Evolutionary conservation across 106 monocot species (phyloP).

Genomic region (Phalaenopsis equestris): DNA sequence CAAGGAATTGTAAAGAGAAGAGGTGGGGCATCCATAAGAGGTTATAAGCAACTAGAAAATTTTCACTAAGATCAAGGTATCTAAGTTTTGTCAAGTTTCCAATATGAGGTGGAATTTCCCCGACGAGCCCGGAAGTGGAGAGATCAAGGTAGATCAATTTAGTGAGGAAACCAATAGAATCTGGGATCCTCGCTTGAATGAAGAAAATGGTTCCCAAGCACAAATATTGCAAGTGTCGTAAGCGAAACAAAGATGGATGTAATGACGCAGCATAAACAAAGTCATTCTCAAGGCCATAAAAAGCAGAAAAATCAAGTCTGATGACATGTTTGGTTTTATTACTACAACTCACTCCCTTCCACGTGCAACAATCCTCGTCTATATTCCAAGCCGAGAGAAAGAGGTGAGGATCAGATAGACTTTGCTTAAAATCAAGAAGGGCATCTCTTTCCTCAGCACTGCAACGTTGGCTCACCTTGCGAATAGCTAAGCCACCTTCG

Average conservation of each 20-base stretch:
- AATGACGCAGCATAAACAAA: not conserved
- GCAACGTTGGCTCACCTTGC: not conserved
- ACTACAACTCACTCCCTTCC: not conserved
- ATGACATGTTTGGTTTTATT: not conserved
- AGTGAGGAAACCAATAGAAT: not conserved
- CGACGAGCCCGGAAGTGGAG: no score
- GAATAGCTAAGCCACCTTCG: no score
- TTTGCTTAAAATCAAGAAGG: not conserved
- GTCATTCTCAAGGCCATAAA: not conserved
- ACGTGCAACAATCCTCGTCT: not conserved
- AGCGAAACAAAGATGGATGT: no score
- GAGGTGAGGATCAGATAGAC: not conserved
- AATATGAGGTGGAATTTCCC: no score
- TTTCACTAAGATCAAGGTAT: not conserved
- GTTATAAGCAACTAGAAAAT: not conserved
- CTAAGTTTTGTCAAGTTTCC: no score
- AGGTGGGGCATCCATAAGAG: not conserved
- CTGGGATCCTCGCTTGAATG: no score
- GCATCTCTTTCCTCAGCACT: not conserved
- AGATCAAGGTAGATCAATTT: no score
- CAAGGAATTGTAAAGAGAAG: not conserved
- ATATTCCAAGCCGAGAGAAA: not conserved
- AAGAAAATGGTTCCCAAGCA: not conserved
- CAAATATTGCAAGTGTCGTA: not conserved
- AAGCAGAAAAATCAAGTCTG: not conserved